Evolutionary conservation across 495 filamentous ascomycete genomes (phyloP), one percentile per base, ranked within the genome.

Genomic region (Aspergillus panamensis): DNA sequence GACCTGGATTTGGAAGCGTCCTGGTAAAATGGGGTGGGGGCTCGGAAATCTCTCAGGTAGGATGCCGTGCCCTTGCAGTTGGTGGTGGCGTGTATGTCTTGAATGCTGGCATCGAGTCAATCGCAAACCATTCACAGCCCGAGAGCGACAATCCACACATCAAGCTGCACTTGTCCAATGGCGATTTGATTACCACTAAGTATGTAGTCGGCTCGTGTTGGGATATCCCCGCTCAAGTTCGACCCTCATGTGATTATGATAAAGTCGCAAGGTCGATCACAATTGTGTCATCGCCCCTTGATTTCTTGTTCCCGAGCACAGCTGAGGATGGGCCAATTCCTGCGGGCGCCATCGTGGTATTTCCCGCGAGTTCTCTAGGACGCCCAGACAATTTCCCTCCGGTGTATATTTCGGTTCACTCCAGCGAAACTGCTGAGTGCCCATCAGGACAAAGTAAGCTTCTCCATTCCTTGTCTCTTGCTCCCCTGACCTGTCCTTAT

Each of bases 61-160:
- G 86, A 12, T 97, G 94, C 64, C 89, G 94, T 57, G 91, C 94
- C 35, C 86, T 87, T 52, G 94, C 94, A 5, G 92, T 98, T 8
- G 93, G 95, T 4, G 95, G 94, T 31, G 90, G 85, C 16, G 82
- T 95, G 6, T 97, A 97, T 73, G 89, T 96, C 55, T 85, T 97
- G 19, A 84, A 83, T 39, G 85, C 84, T 25, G 84, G 84, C 0
- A 75, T 93, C 48, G 68, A 76, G 53, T 67, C 62, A 2, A 59
- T 80, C 21, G 19, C 49, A 31, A 60, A 68, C 19, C 25, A 59
- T n/a, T 16, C 37, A 19, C 62, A 65, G 25, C 50, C 54, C 8
- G 57, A 52, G 12, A 31, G 51, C 35, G 59, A 44, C 43, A 61
- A 69, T 13, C 48, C 55, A 9, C 65, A 60, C 48, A 61, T 83